These are phyloP conservation scores for Trametes sanguinea DNA, from an alignment of 768 basidiomycete genomes.

Conservation along the genomic window DNA sequence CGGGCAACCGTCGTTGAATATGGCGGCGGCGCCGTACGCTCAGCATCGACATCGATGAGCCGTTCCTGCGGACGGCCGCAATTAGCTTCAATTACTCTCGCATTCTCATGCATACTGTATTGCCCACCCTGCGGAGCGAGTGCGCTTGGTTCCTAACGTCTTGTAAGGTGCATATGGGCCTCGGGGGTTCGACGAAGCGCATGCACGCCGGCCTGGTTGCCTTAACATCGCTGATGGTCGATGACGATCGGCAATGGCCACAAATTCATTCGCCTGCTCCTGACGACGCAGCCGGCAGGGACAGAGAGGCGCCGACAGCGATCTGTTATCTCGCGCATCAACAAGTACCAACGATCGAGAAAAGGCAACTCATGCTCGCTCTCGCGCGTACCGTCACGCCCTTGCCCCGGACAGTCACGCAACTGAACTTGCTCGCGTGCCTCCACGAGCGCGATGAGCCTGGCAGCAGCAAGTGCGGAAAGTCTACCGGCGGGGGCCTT, in stretches of 20 bases:
- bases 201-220: constrained; percentile 21
- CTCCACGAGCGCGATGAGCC: neutral
- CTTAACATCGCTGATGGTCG: constrained; percentile 22
- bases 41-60: constrained; percentile 8
- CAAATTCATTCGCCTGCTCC: constrained; percentile 20
- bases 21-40: constrained; percentile 8
- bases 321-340: constrained; percentile 18
- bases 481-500: neutral
- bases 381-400: constrained; percentile 1
- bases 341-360: constrained; percentile 16
- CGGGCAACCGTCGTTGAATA: constrained; percentile 2
- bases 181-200: constrained; percentile 11
- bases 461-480: neutral
- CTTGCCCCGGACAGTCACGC: constrained; percentile 11
- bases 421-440: neutral
- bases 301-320: constrained; percentile 6
- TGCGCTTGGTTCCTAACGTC: constrained; percentile 5
- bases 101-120: neutral
- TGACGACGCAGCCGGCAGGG: constrained; percentile 15
- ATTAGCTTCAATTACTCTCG: constrained; percentile 11
- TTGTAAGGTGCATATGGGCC: constrained; percentile 10
- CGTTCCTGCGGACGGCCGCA: constrained; percentile 1
- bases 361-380: constrained; percentile 14
- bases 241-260: constrained; percentile 23
- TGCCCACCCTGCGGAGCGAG: constrained; percentile 14